Base-by-base conservation (phyloP, 257 asterid genomes). In the Primulina eburnea region DNA sequence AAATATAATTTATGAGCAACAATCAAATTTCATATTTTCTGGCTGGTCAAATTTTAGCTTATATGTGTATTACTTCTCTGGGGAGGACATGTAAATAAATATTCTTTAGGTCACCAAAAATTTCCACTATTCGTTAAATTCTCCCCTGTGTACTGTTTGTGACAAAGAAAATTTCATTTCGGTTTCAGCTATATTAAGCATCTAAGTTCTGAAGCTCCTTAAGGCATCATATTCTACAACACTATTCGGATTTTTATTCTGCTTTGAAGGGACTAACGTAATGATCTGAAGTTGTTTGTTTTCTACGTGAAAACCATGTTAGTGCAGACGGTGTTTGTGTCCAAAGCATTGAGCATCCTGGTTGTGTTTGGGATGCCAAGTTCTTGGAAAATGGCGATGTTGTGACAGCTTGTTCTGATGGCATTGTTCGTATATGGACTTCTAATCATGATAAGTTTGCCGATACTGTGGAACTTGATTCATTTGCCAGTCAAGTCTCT, bases 331-430 rank as follows among this genome's bases (percentile, higher is more conserved):
- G 99, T 68, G 83, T 78, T 72, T 94, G 99, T 82, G 79, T 91
- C 66, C 99, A 94, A 79, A 91, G 87, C 82, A 85, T 94, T 79
- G 97, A 89, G 76, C 99, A 94, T 75, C 99, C 97, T 76, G 97
- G 99, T 28, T 94, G 97, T 77, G 97, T 94, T 61, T 94, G 99
- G 99, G 99, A 94, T 82, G 86, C 87, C 80, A 94, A 94, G 69
- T 91, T 94, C 81, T 72, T 94, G 85, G 96, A 80, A 79, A 94
- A 84, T 80, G 97, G 97, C 0, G 90, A 94, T 79, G 83, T 94
- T 71, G 97, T 82, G 65, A 94, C 97, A 29, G 99, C 99, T 78
- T 94, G 97, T 79, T 94, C 99, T 73, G 99, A 90, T 80, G 95
- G 99, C 43, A 60, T 91, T 67, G 95, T 91, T 71, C 96, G 99